Percentiles rank a stretch among this genome's conserved stretches.
Conservation (phyloP, 345 rosid genomes). For the Populus davidiana region DNA sequence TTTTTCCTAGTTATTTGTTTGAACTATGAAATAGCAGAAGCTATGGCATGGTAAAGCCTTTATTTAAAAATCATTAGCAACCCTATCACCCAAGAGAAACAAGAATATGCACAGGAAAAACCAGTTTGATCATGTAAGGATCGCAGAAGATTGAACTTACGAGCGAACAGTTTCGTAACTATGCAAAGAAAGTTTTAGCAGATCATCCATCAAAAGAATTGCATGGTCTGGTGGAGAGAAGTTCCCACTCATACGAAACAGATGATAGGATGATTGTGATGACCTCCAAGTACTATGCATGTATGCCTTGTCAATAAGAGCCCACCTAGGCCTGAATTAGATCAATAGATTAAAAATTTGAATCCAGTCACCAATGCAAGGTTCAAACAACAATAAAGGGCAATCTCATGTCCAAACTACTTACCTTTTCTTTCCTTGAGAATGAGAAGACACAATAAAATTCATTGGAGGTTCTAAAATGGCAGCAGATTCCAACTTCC, state of each 20-base stretch:
- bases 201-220: constrained; percentile 74
- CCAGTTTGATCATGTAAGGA: constrained; percentile 4
- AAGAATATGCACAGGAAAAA: not conserved
- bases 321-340: constrained; percentile 91
- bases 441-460: constrained; percentile 76
- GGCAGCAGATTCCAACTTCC: constrained; percentile 98
- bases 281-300: constrained; percentile 98
- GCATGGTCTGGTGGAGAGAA: constrained; percentile 72
- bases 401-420: constrained; percentile 7
- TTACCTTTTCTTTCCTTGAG: constrained; percentile 90
- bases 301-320: constrained; percentile 87
- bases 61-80: not conserved
- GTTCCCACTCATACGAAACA: constrained; percentile 70
- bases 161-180: constrained; percentile 90
- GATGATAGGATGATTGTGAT: constrained; percentile 90
- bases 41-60: not conserved
- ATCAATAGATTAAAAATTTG: constrained; percentile 17
- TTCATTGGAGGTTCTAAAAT: constrained; percentile 91
- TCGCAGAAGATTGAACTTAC: constrained; percentile 51
- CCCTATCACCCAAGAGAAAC: not conserved
- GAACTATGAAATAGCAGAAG: not conserved
- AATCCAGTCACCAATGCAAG: constrained; percentile 1
- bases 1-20: not conserved
- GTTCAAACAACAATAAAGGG: constrained; percentile 8
- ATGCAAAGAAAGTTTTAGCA: constrained; percentile 77